These are phyloP conservation scores for Penicillium riverlandense DNA, from an alignment of 495 filamentous ascomycete species.

Conservation along the genomic window DNA sequence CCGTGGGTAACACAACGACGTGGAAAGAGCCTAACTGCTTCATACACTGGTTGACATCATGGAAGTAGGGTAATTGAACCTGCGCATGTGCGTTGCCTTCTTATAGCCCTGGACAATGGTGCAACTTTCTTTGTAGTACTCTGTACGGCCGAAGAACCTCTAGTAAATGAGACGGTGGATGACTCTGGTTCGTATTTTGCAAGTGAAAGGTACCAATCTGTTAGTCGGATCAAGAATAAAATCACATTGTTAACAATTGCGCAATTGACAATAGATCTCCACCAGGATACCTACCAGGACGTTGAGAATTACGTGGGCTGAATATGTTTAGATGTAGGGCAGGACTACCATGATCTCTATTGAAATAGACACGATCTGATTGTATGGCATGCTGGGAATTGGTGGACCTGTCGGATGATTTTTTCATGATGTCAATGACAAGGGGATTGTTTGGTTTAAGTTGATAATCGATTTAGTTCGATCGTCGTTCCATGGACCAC, in stretches of 20 bases:
- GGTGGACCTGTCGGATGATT: conserved; percentile 10
- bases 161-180: neutral
- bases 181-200: neutral
- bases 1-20: conserved; percentile 17
- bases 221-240: neutral
- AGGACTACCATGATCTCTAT: neutral
- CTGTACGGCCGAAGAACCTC: conserved; percentile 1
- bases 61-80: neutral
- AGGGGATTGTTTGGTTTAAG: conserved; percentile 1
- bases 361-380: conserved; percentile 5
- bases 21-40: conserved; percentile 3
- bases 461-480: neutral
- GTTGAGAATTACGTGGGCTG: no score
- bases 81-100: neutral
- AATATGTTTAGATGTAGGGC: no score
- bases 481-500: neutral
- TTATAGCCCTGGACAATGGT: neutral
- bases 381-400: conserved; percentile 6
- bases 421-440: conserved; percentile 1
- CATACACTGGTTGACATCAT: conserved; percentile 15
- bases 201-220: neutral
- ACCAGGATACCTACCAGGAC: no score
- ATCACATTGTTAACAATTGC: no score
- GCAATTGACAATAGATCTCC: no score
- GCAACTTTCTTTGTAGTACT: neutral